Evolutionary conservation across 2,329 filamentous ascomycete species (phyloP), one percentile per base, ranked within the genome.

Genomic region (Trichophyton benhamiae): DNA sequence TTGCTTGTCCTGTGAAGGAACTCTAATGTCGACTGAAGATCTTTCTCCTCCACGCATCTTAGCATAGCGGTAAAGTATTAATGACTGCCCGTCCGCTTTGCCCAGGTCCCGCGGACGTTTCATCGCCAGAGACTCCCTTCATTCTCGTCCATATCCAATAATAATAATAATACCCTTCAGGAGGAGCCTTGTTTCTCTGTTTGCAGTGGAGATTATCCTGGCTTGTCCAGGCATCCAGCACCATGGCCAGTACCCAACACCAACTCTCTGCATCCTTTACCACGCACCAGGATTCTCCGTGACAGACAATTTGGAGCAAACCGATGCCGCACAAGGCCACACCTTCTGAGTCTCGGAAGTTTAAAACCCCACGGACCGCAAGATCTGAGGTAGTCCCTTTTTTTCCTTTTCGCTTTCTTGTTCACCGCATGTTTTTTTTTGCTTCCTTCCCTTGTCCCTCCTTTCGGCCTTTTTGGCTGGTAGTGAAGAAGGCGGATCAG

Each of bases 281-380:
- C 52, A 55, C 52, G 52, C 52, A 52, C 52, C 52, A 55, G 52
- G 52, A 27, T 27, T 55, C 27, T 55, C 52, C 52, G 25, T 55
- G 52, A 17, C 30, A 55, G 17, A 17, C 25, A 55, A 36, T n/a
- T 36, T 36, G 52, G 30, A 55, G 52, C 52, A 55, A 33, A 55
- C 25, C 20, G 46, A 27, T 36, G 52, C 25, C 52, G n/a, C 52
- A 36, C 52, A 55, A 33, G 52, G 52, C 52, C 52, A 36, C 52
- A 55, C 25, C 27, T 33, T 55, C 15, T 55, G 52, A 55, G 33
- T n/a, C 30, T 55, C 30, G 27, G 38, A 55, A 55, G 52, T 55
- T 36, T 36, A 55, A 55, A 55, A 36, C 30, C 52, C 52, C 52
- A 55, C 52, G 52, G 52, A 55, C 52, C 52, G 25, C 27, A 17